Evolutionary conservation across 2,329 filamentous ascomycete species (phyloP).

Genomic region (Alternaria atra): DNA sequence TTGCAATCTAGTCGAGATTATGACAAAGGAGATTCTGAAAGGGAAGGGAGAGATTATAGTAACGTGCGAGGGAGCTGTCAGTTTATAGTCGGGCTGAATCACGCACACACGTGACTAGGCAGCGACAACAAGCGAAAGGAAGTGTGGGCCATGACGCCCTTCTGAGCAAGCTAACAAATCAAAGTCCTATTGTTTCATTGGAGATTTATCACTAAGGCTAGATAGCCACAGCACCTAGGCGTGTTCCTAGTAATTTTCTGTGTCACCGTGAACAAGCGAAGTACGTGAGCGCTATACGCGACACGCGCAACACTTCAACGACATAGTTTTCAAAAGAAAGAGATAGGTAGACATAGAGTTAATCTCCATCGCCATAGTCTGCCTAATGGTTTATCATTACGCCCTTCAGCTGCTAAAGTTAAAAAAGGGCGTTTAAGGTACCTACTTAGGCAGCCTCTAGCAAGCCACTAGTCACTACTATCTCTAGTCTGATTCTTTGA

Average conservation of each 20-base stretch:
- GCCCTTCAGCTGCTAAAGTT: background rate
- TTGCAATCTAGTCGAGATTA: background rate
- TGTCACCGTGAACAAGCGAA: too few species aligned
- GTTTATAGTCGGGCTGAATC: background rate
- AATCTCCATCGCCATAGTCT: background rate
- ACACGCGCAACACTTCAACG: too few species aligned
- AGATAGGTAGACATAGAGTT: background rate
- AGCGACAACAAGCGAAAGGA: background rate
- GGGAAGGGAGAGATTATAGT: background rate
- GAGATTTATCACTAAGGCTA: too few species aligned
- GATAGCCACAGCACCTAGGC: too few species aligned
- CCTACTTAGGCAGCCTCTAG: background rate
- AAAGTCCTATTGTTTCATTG: background rate
- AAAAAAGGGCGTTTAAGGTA: background rate
- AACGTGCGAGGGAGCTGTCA: background rate
- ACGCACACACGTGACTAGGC: conserved; percentile 1
- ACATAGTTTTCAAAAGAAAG: too few species aligned
- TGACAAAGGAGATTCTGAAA: background rate
- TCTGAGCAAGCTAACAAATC: background rate
- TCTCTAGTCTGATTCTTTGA: background rate
- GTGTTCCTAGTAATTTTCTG: too few species aligned
- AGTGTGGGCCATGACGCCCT: conserved; percentile 1
- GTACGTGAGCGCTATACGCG: too few species aligned
- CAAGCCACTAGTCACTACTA: background rate
- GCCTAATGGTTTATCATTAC: background rate